A percentile compares a stretch with the other conserved stretches of the same genome.
Conservation (phyloP, 1,139 yeast genomes). For the Geotrichum cucujoidarum region DNA sequence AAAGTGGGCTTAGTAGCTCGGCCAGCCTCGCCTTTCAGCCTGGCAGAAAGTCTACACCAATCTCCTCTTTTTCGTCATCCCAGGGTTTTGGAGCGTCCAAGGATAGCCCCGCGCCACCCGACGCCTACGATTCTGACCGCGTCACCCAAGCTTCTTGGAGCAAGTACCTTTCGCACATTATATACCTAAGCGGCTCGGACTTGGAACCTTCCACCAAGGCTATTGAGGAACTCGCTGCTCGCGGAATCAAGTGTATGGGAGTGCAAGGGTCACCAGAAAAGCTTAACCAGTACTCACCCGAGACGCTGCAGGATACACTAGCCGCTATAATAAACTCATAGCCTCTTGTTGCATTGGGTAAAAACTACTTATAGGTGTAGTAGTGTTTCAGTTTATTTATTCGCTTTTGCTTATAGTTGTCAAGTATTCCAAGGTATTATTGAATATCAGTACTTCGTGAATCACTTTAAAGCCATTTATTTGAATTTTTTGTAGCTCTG, state of each 20-base stretch:
- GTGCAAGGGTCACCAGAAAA: background rate
- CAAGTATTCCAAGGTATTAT: no score
- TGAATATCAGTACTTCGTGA: no score
- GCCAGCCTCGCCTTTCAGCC: background rate
- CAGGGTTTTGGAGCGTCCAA: background rate
- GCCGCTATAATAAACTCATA: background rate
- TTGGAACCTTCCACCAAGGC: slow-evolving; percentile 2
- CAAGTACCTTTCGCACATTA: slow-evolving; percentile 18
- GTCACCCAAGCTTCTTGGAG: slow-evolving; percentile 14
- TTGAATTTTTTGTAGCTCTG: no score
- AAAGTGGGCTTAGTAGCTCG: background rate
- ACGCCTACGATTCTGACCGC: slow-evolving; percentile 11
- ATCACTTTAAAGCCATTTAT: no score
- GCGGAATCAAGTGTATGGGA: slow-evolving; percentile 16
- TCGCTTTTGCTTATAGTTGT: no score
- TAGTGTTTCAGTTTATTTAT: no score
- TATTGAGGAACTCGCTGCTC: slow-evolving; percentile 5
- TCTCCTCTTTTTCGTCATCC: background rate
- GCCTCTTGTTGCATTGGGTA: background rate
- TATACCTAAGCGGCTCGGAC: slow-evolving; percentile 16
- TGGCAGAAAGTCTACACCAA: background rate
- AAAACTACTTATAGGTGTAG: no score
- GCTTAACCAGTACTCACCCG: slow-evolving; percentile 1
- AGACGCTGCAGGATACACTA: background rate
- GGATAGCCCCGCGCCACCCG: background rate